Conservation (phyloP, 2,329 filamentous ascomycete genomes). For the Aspergillus tanneri region DNA sequence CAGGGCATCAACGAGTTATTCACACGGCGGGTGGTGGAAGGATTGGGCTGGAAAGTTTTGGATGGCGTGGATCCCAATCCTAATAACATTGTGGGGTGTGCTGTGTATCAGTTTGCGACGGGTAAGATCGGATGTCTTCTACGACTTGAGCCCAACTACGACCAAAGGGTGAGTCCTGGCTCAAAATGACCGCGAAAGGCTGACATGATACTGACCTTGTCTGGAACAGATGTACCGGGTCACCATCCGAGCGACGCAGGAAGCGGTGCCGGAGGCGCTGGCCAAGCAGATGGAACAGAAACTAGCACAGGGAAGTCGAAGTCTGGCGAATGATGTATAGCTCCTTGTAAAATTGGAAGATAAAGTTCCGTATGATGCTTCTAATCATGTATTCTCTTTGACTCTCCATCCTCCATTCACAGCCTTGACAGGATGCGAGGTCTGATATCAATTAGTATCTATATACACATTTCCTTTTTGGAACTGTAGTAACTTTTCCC, state of each 20-base stretch:
- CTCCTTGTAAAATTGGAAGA: not conserved
- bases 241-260: conserved; percentile 91
- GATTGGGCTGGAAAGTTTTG: conserved; percentile 86
- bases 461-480: too few species aligned
- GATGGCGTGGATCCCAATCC: conserved; percentile 84
- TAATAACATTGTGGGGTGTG: conserved; percentile 89
- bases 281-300: conserved; percentile 85
- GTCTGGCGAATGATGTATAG: conserved; percentile 18
- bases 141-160: conserved; percentile 90
- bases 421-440: too few species aligned
- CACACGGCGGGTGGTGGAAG: conserved; percentile 70
- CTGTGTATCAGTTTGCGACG: conserved; percentile 71
- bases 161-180: conserved; percentile 69
- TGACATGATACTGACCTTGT: conserved; percentile 11
- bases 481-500: too few species aligned
- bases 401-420: too few species aligned
- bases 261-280: conserved; percentile 75
- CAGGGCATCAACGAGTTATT: conserved; percentile 69
- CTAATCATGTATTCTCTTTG: conserved; percentile 6
- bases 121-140: conserved; percentile 94
- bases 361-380: too few species aligned
- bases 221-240: conserved; percentile 80
- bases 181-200: not conserved
- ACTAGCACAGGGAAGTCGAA: conserved; percentile 57
- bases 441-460: too few species aligned